These are phyloP conservation scores for Daldinia caldariorum DNA, from an alignment of 495 filamentous ascomycete species.

Conservation along the genomic window DNA sequence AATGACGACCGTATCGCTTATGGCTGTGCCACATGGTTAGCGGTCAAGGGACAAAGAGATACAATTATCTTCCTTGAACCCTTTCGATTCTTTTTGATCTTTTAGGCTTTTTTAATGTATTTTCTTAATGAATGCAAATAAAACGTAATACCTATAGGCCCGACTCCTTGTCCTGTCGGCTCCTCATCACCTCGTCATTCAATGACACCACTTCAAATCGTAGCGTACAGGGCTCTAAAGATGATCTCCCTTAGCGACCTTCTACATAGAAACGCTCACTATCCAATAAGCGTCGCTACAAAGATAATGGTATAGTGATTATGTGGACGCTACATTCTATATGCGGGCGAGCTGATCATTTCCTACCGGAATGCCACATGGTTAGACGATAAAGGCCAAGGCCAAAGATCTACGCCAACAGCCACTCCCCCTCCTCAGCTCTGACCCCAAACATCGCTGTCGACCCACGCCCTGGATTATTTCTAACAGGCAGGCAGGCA, in stretches of 20 bases:
- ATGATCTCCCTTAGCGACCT: slow-evolving; percentile 23
- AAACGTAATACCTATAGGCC: slow-evolving; percentile 21
- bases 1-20: slow-evolving; percentile 32
- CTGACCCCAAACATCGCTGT: slow-evolving; percentile 4
- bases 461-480: slow-evolving; percentile 21
- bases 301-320: slow-evolving; percentile 2
- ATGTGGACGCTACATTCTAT: not conserved
- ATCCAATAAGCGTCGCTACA: not conserved
- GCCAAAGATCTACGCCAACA: slow-evolving; percentile 24
- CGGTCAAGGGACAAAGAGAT: slow-evolving; percentile 8
- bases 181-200: slow-evolving; percentile 4
- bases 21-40: slow-evolving; percentile 12
- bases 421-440: slow-evolving; percentile 10
- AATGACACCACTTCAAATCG: slow-evolving; percentile 21
- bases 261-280: not conserved
- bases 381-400: slow-evolving; percentile 16
- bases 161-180: slow-evolving; percentile 7
- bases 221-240: slow-evolving; percentile 24
- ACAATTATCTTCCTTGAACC: not conserved
- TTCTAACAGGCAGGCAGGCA: not conserved
- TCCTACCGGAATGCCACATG: slow-evolving; percentile 33
- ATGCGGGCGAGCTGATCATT: slow-evolving; percentile 4
- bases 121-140: slow-evolving; percentile 9
- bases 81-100: not conserved
- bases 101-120: not conserved